A percentile compares a stretch with the other conserved stretches of the same genome.
Evolutionary conservation across 768 basidiomycete species (phyloP).

Genomic region (Harrya chromipes): DNA sequence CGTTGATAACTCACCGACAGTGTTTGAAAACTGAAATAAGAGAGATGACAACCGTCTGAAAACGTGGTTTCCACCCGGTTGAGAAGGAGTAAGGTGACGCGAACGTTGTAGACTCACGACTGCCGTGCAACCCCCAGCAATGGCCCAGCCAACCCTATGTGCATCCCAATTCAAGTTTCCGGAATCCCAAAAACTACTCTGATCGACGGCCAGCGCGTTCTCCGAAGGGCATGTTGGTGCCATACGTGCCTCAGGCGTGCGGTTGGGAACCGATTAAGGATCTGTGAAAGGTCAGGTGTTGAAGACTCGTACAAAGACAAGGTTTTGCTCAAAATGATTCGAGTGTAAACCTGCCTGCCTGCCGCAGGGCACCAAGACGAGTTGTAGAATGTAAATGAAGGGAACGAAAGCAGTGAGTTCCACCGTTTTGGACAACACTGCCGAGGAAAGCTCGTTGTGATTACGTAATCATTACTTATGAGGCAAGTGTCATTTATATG

Average conservation of each 20-base stretch:
- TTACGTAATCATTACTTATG: constrained; percentile 4
- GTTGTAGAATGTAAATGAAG: not conserved
- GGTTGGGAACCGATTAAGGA: not conserved
- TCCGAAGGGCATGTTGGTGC: constrained; percentile 45
- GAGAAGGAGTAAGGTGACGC: not conserved
- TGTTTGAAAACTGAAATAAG: constrained; percentile 53
- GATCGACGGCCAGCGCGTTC: constrained; percentile 51
- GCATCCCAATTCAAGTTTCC: constrained; percentile 54
- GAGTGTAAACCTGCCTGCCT: constrained; percentile 6
- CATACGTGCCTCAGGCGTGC: constrained; percentile 14
- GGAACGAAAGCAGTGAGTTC: not conserved
- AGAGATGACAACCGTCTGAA: constrained; percentile 63
- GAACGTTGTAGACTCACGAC: constrained; percentile 40
- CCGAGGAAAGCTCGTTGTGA: not conserved
- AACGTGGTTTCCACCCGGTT: not conserved
- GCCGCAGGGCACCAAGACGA: not conserved
- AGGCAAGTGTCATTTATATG: not conserved
- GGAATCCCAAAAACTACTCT: constrained; percentile 59
- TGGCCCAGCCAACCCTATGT: constrained; percentile 71
- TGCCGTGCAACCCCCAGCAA: constrained; percentile 59
- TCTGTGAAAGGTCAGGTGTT: not conserved
- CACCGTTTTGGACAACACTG: not conserved
- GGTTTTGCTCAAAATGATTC: constrained; percentile 1
- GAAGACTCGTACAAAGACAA: constrained; percentile 8
- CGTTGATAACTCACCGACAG: constrained; percentile 49